Evolutionary conservation across 352 stramenopile genomes (phyloP).

Genomic region (Pythium insidiosum): DNA sequence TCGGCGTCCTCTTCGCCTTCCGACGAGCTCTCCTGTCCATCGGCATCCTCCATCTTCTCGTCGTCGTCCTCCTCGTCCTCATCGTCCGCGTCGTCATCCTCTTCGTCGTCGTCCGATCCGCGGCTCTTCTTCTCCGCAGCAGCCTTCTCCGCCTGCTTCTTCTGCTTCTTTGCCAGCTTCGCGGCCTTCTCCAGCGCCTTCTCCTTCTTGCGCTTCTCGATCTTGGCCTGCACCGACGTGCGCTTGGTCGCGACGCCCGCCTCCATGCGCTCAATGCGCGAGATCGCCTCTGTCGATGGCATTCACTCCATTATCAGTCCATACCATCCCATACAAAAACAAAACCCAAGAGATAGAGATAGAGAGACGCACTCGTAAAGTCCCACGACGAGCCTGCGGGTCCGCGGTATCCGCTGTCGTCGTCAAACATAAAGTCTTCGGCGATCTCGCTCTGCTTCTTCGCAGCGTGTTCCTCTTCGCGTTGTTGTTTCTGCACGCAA

Average conservation of each 20-base stretch:
- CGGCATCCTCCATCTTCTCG: slow-evolving; percentile 11
- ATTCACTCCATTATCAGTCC: neutral
- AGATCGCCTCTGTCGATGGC: slow-evolving; percentile 49
- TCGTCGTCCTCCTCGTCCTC: slow-evolving; percentile 12
- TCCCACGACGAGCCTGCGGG: slow-evolving; percentile 72
- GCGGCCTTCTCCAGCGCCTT: slow-evolving; percentile 50
- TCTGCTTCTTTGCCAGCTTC: slow-evolving; percentile 43
- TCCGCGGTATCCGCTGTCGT: slow-evolving; percentile 39
- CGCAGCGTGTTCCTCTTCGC: slow-evolving; percentile 21
- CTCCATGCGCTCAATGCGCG: slow-evolving; percentile 76
- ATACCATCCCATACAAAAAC: neutral
- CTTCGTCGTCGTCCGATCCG: slow-evolving; percentile 12
- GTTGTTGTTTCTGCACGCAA: slow-evolving; percentile 30
- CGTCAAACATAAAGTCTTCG: slow-evolving; percentile 85
- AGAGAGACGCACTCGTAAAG: slow-evolving; percentile 70
- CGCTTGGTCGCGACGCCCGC: slow-evolving; percentile 50
- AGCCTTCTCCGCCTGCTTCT: slow-evolving; percentile 27
- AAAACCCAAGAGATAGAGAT: too few relatives aligned
- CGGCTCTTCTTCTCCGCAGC: slow-evolving; percentile 14
- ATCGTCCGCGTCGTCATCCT: slow-evolving; percentile 11
- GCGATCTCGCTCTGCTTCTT: slow-evolving; percentile 55
- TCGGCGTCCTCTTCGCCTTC: slow-evolving; percentile 12
- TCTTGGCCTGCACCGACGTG: slow-evolving; percentile 83
- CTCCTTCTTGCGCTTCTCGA: slow-evolving; percentile 74
- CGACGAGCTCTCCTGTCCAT: too few relatives aligned